phyloP scores from a whole-genome alignment of 2,329 filamentous ascomycete genomes.

The Trichoderma brevicompactum region DNA sequence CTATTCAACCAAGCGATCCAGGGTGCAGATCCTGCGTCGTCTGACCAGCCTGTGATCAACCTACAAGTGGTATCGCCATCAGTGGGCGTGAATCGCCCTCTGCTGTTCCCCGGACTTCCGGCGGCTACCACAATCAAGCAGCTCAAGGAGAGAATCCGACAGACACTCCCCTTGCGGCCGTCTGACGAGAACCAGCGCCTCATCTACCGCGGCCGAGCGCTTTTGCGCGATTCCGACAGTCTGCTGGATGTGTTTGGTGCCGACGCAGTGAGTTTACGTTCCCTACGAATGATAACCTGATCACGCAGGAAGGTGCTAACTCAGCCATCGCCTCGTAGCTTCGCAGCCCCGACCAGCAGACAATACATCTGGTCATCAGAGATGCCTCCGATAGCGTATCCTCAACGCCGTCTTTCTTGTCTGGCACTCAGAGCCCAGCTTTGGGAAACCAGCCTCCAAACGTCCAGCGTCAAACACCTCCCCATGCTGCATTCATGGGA shows the following conservation, averaged over 20 bases:
- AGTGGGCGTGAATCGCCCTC: slow-evolving; percentile 54
- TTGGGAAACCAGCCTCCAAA: slow-evolving; percentile 34
- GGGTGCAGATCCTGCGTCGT: slow-evolving; percentile 33
- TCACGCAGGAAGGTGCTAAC: slow-evolving; percentile 25
- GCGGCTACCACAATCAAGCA: slow-evolving; percentile 58
- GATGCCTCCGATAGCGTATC: slow-evolving; percentile 42
- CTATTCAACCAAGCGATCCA: slow-evolving; percentile 34
- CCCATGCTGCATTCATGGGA: slow-evolving; percentile 28
- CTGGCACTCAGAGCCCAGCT: slow-evolving; percentile 38
- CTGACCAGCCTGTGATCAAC: slow-evolving; percentile 52
- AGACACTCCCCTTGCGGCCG: slow-evolving; percentile 54
- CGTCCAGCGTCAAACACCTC: slow-evolving; percentile 31
- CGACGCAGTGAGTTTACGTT: slow-evolving; percentile 51
- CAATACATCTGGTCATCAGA: slow-evolving; percentile 58
- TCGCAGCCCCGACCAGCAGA: slow-evolving; percentile 52
- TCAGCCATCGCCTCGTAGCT: slow-evolving; percentile 42
- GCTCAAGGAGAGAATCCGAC: slow-evolving; percentile 62
- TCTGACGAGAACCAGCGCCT: slow-evolving; percentile 60
- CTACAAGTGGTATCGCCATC: slow-evolving; percentile 65
- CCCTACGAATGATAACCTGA: not conserved
- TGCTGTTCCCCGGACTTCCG: slow-evolving; percentile 55
- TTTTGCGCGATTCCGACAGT: slow-evolving; percentile 59
- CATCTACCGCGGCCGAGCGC: slow-evolving; percentile 63
- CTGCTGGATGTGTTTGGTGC: slow-evolving; percentile 61
- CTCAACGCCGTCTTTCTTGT: slow-evolving; percentile 35